Evolutionary conservation across 1,139 yeast genomes (phyloP).

Genomic region (Kluyveromyces sp.): DNA sequence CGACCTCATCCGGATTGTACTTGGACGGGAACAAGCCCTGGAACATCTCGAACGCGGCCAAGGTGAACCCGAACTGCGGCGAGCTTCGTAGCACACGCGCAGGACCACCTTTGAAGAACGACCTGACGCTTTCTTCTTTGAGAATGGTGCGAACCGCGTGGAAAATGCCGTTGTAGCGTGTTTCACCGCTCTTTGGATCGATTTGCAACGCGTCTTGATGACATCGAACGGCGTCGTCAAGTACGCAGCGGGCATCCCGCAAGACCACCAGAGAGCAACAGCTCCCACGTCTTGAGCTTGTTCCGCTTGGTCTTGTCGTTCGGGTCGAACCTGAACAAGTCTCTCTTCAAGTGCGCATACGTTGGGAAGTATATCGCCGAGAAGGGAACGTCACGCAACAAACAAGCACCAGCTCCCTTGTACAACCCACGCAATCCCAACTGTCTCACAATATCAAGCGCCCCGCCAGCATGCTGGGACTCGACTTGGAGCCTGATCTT

Average conservation of each 20-base stretch:
- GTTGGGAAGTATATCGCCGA: slow-evolving; percentile 97
- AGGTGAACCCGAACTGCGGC: slow-evolving; percentile 95
- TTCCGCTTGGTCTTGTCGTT: slow-evolving; percentile 36
- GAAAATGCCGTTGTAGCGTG: slow-evolving; percentile 63
- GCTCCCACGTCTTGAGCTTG: slow-evolving; percentile 69
- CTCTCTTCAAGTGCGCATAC: slow-evolving; percentile 84
- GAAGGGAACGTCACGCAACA: slow-evolving; percentile 92
- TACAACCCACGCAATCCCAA: slow-evolving; percentile 82
- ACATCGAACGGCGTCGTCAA: slow-evolving; percentile 96
- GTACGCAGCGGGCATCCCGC: slow-evolving; percentile 99
- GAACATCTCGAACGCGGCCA: slow-evolving; percentile 90
- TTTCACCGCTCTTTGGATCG: slow-evolving; percentile 70
- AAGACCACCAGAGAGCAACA: slow-evolving; percentile 80
- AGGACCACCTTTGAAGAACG: slow-evolving; percentile 93
- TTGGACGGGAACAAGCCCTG: slow-evolving; percentile 52
- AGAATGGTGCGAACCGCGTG: slow-evolving; percentile 72
- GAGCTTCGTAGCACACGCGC: slow-evolving; percentile 93
- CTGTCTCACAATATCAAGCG: slow-evolving; percentile 65
- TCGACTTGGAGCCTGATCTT: slow-evolving; percentile 93
- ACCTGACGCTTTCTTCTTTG: slow-evolving; percentile 69
- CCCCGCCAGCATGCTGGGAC: slow-evolving; percentile 56
- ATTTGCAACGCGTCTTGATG: slow-evolving; percentile 91
- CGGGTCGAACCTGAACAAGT: slow-evolving; percentile 80
- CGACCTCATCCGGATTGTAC: slow-evolving; percentile 10
- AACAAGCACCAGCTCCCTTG: slow-evolving; percentile 87